Percentiles rank a stretch among this genome's conserved stretches.
Evolutionary conservation across 257 asterid species (phyloP).

Genomic region (Echites panduratus): DNA sequence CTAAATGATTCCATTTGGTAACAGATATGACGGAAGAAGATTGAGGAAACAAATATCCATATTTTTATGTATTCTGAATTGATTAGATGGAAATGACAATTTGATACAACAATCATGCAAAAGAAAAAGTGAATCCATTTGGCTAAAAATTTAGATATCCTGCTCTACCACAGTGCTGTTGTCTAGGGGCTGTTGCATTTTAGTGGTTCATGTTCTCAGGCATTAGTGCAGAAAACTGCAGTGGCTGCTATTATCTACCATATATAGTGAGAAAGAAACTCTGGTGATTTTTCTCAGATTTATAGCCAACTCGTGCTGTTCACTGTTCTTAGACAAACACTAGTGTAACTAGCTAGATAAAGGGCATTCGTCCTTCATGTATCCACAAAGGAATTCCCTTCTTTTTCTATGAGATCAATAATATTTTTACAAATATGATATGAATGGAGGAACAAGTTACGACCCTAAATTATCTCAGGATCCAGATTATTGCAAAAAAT

Average conservation of each 20-base stretch:
- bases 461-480: not conserved
- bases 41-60: not conserved
- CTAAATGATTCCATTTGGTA: not conserved
- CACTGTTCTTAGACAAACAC: not conserved
- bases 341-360: not conserved
- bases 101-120: not conserved
- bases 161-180: not conserved
- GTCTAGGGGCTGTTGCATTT: not conserved
- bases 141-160: too few relatives aligned
- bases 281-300: not conserved
- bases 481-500: not conserved
- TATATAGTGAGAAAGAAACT: not conserved
- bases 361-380: not conserved
- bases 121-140: not conserved
- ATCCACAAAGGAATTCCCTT: not conserved
- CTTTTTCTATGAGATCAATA: not conserved
- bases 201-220: not conserved
- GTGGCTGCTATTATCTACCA: not conserved
- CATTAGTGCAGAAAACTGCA: not conserved
- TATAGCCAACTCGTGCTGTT: not conserved
- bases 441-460: not conserved
- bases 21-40: not conserved
- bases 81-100: not conserved
- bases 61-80: not conserved
- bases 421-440: not conserved